phyloP scores from a whole-genome alignment of 257 asterid genomes.

The Leptodermis oblonga region DNA sequence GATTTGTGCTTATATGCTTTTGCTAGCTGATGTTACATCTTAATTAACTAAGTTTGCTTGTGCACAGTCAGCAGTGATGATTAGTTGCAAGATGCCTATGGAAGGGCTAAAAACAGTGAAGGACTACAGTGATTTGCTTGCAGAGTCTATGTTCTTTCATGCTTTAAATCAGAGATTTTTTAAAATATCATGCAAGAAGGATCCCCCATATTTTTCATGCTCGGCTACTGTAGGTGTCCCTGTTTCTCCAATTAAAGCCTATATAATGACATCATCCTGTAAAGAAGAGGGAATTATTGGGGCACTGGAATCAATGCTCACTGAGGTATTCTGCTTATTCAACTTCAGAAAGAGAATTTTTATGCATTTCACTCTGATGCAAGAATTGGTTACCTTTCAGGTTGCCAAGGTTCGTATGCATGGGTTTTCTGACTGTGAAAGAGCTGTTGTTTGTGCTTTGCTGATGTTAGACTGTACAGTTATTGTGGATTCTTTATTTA shows the following conservation, averaged over 20 bases:
- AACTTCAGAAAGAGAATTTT: constrained; percentile 12
- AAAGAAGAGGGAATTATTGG: constrained; percentile 84
- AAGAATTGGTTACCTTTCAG: constrained; percentile 64
- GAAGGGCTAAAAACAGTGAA: constrained; percentile 62
- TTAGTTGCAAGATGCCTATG: constrained; percentile 82
- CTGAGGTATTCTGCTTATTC: constrained; percentile 50
- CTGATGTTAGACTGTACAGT: constrained; percentile 87
- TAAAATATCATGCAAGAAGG: too few species aligned
- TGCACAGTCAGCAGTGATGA: constrained; percentile 91
- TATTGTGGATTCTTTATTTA: too few species aligned
- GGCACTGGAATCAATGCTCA: too few species aligned
- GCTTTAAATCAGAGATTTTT: constrained; percentile 1
- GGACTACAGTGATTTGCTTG: constrained; percentile 76
- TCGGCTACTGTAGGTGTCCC: constrained; percentile 35
- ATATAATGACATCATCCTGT: constrained; percentile 85
- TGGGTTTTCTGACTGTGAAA: constrained; percentile 91
- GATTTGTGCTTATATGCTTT: not conserved
- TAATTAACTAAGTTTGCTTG: constrained; percentile 25
- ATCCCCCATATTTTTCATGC: constrained; percentile 47
- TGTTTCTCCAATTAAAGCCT: constrained; percentile 75
- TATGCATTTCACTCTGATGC: constrained; percentile 33
- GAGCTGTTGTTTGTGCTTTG: constrained; percentile 66
- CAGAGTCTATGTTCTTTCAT: constrained; percentile 52
- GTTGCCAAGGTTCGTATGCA: constrained; percentile 70
- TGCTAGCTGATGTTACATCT: not conserved